Conservation (phyloP, 208 protist species). For the Wallacemonas sp. region DNA sequence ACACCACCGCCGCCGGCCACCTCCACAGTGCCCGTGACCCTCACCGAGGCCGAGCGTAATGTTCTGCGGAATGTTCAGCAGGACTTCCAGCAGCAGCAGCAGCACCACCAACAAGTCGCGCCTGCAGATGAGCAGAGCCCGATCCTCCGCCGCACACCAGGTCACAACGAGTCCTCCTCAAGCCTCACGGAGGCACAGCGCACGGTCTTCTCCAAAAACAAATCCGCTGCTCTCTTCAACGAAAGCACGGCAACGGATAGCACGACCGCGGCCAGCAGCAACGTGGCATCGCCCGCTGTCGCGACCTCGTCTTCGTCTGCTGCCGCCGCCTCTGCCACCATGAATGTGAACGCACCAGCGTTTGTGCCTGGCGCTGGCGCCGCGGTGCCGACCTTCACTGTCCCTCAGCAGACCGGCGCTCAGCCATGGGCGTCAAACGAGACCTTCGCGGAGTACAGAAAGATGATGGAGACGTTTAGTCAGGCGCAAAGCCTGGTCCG, state of each 20-base stretch:
- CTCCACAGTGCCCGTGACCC: constrained; percentile 35
- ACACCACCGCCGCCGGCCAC: constrained; percentile 22
- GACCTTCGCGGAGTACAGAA: constrained; percentile 37
- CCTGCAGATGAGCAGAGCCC: too few species aligned
- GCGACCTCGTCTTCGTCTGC: background rate
- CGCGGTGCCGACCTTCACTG: background rate
- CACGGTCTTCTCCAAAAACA: background rate
- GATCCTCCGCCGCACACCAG: background rate
- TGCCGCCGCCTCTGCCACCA: too few species aligned
- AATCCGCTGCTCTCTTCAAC: background rate
- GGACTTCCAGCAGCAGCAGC: constrained; percentile 35
- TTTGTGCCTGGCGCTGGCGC: constrained; percentile 23
- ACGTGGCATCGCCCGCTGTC: background rate
- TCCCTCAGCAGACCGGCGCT: background rate
- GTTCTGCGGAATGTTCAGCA: constrained; percentile 49
- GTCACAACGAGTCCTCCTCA: background rate
- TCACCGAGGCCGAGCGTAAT: constrained; percentile 52
- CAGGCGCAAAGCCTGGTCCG: constrained; percentile 19
- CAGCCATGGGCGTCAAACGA: constrained; percentile 40
- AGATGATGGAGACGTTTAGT: constrained; percentile 39
- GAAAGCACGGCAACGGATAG: constrained; percentile 14
- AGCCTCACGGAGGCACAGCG: background rate
- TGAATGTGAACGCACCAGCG: constrained; percentile 30
- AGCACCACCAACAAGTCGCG: constrained; percentile 26
- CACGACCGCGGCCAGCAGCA: background rate